Percentiles rank a stretch among this genome's conserved stretches.
These are phyloP conservation scores for Lachnellula arida DNA, from an alignment of 2,329 filamentous ascomycete species.

Conservation along the genomic window DNA sequence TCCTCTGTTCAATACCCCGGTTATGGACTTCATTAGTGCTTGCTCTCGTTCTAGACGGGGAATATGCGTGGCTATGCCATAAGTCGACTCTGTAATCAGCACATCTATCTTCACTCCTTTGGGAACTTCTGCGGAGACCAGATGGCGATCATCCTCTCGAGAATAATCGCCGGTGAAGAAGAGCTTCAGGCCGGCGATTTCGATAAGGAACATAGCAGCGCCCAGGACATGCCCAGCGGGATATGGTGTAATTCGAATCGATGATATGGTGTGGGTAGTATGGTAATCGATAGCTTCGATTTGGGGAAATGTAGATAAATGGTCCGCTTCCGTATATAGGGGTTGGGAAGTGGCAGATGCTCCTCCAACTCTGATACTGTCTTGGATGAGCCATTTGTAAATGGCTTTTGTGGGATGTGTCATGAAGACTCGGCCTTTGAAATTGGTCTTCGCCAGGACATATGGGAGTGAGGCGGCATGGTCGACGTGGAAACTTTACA, in stretches of 20 bases:
- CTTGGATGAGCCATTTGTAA: constrained; percentile 99
- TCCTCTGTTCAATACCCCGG: constrained; percentile 82
- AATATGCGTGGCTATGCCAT: constrained; percentile 90
- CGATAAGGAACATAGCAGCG: constrained; percentile 96
- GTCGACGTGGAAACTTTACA: constrained; percentile 88
- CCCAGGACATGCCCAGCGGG: constrained; percentile 97
- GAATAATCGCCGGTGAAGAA: constrained; percentile 98
- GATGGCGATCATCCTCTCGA: constrained; percentile 87
- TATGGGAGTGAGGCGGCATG: constrained; percentile 98
- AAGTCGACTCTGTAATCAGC: constrained; percentile 95
- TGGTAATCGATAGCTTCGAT: constrained; percentile 99
- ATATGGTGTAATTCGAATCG: constrained; percentile 93
- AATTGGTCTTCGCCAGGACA: constrained; percentile 96
- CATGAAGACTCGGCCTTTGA: constrained; percentile 96
- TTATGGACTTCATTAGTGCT: constrained; percentile 92
- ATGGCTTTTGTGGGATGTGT: constrained; percentile 99
- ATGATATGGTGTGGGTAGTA: constrained; percentile 94
- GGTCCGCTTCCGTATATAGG: constrained; percentile 93
- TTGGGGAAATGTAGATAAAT: constrained; percentile 84
- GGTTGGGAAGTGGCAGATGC: constrained; percentile 63
- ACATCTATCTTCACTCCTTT: constrained; percentile 89
- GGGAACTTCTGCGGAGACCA: constrained; percentile 90
- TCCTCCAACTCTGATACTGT: constrained; percentile 85
- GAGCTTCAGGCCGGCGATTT: constrained; percentile 94
- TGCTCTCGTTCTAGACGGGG: constrained; percentile 88